phyloP scores from a whole-genome alignment of 192 early-diverging fungal species.

The Rhizophagus sp. region DNA sequence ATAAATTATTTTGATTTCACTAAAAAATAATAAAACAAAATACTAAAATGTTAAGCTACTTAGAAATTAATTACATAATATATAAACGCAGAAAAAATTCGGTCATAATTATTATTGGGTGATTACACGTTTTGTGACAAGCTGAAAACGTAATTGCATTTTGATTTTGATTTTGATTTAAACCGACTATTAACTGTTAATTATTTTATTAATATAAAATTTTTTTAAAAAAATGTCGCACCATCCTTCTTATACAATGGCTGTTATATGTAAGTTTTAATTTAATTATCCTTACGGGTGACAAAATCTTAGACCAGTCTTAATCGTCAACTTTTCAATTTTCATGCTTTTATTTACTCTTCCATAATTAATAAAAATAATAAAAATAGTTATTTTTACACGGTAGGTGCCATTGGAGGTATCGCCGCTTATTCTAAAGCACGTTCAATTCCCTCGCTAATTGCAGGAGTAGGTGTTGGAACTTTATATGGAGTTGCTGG shows the following conservation, averaged over 20 bases:
- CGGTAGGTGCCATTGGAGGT: constrained; percentile 30
- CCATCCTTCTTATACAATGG: constrained; percentile 41
- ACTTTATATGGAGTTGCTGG: constrained; percentile 44
- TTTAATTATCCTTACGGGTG: too few relatives aligned
- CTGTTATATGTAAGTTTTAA: constrained; percentile 29
- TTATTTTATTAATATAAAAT: background rate
- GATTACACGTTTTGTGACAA: too few relatives aligned
- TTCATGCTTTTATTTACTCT: background rate
- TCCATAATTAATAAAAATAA: background rate
- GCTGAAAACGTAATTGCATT: too few relatives aligned
- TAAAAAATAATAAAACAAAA: too few relatives aligned
- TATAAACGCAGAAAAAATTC: too few relatives aligned
- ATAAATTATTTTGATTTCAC: too few relatives aligned
- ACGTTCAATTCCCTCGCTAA: constrained; percentile 42
- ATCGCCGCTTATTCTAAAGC: constrained; percentile 37
- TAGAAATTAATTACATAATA: too few relatives aligned
- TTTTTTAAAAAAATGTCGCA: constrained; percentile 31
- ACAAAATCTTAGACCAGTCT: background rate
- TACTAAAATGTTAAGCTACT: too few relatives aligned
- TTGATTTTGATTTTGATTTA: too few relatives aligned
- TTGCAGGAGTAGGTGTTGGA: constrained; percentile 42
- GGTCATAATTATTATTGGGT: too few relatives aligned
- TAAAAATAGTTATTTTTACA: background rate
- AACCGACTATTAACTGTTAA: too few relatives aligned
- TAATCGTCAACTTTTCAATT: too few relatives aligned